phyloP scores from a whole-genome alignment of 805 yeast species.

The Blastobotrys attinorum region DNA sequence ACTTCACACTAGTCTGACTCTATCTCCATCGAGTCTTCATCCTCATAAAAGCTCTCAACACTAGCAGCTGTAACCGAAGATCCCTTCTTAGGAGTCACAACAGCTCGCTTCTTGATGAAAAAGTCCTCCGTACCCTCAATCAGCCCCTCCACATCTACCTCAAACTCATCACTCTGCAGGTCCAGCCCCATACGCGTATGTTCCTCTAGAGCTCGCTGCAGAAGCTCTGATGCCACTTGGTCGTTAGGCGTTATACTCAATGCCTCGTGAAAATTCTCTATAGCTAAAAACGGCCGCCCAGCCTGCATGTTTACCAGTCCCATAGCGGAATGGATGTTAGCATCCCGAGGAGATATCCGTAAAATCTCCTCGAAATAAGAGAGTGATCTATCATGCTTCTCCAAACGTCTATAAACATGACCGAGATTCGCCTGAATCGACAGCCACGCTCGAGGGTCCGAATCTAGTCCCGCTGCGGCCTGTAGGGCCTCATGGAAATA shows the following conservation, averaged over 20 bases:
- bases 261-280: conserved; percentile 72
- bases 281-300: conserved; percentile 57
- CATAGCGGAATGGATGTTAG: conserved; percentile 72
- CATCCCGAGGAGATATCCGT: conserved; percentile 58
- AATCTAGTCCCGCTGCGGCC: conserved; percentile 58
- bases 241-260: conserved; percentile 72
- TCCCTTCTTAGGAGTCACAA: background rate
- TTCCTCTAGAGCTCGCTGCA: conserved; percentile 53
- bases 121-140: background rate
- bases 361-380: conserved; percentile 70
- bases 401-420: conserved; percentile 71
- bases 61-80: background rate
- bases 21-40: conserved; percentile 17
- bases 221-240: conserved; percentile 73
- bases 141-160: background rate
- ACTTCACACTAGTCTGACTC: conserved; percentile 9
- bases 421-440: conserved; percentile 84
- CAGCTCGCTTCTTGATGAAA: background rate
- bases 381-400: conserved; percentile 56
- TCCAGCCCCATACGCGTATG: conserved; percentile 7
- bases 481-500: conserved; percentile 63
- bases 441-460: conserved; percentile 76
- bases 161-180: background rate
- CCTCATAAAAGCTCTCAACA: conserved; percentile 1
- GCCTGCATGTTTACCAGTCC: conserved; percentile 74